A percentile compares a stretch with the other conserved stretches of the same genome.
phyloP scores from a whole-genome alignment of 495 filamentous ascomycete genomes.

The Penicillium cataractarum region DNA sequence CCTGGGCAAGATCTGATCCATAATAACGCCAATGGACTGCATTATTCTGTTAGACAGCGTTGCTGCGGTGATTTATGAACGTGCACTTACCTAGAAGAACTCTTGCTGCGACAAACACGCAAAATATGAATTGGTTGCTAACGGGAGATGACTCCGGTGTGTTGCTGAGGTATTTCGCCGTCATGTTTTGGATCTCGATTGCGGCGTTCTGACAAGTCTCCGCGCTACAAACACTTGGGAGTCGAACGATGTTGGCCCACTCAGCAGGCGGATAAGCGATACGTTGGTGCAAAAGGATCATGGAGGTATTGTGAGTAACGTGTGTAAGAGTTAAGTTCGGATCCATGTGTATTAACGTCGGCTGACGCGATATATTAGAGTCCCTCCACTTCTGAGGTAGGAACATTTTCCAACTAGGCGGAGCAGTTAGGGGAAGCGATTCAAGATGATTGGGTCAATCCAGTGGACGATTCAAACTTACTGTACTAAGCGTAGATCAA shows the following conservation, averaged over 20 bases:
- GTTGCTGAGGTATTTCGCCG: slow-evolving; percentile 38
- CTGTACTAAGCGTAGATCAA: slow-evolving; percentile 19
- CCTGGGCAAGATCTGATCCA: slow-evolving; percentile 4
- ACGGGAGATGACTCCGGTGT: slow-evolving; percentile 24
- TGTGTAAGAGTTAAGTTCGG: slow-evolving; percentile 24
- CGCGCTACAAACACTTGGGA: slow-evolving; percentile 43
- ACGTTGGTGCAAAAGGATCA: slow-evolving; percentile 21
- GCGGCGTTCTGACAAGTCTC: slow-evolving; percentile 48
- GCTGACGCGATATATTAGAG: neutral
- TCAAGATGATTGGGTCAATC: no score
- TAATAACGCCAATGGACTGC: slow-evolving; percentile 17
- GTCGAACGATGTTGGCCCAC: slow-evolving; percentile 34
- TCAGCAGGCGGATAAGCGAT: slow-evolving; percentile 25
- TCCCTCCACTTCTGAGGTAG: slow-evolving; percentile 43
- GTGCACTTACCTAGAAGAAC: slow-evolving; percentile 33
- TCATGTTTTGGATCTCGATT: slow-evolving; percentile 42
- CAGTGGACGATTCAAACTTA: slow-evolving; percentile 3
- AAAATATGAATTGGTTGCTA: slow-evolving; percentile 44
- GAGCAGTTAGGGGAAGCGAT: neutral
- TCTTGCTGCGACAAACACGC: slow-evolving; percentile 42
- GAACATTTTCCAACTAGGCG: slow-evolving; percentile 44
- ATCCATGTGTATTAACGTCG: slow-evolving; percentile 9
- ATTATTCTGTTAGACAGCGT: neutral
- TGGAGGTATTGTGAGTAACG: slow-evolving; percentile 27
- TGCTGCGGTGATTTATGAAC: neutral